Conservation (phyloP, 2,329 filamentous ascomycete species). For the Fusarium armeniacum region DNA sequence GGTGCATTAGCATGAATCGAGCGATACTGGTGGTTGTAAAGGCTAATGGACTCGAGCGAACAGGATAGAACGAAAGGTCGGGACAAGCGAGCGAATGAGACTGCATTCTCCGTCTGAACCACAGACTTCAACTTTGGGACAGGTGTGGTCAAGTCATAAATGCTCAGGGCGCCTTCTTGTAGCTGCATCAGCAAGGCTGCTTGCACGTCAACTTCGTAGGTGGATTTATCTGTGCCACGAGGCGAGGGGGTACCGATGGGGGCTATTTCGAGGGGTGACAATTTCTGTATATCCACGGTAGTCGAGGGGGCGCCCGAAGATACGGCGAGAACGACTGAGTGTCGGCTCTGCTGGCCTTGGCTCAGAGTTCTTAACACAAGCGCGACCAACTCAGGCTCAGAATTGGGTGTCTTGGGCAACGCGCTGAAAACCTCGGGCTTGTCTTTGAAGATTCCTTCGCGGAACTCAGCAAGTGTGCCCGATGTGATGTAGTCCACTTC, state of each 20-base stretch:
- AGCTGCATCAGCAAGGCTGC: constrained; percentile 75
- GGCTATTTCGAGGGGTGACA: constrained; percentile 59
- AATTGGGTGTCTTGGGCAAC: constrained; percentile 63
- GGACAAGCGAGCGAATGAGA: constrained; percentile 76
- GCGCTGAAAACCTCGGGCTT: constrained; percentile 66
- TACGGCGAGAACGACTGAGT: constrained; percentile 54
- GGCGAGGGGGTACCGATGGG: constrained; percentile 52
- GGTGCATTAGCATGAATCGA: constrained; percentile 68
- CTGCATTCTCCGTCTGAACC: constrained; percentile 65
- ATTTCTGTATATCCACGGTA: constrained; percentile 52
- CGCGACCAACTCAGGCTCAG: constrained; percentile 67
- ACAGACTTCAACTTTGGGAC: constrained; percentile 72
- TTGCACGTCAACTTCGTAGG: constrained; percentile 72
- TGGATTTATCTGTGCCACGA: constrained; percentile 33
- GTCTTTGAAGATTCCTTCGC: constrained; percentile 69
- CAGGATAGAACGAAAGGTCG: constrained; percentile 74
- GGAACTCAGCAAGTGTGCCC: constrained; percentile 62
- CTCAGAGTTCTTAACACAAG: constrained; percentile 61
- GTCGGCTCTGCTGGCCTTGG: constrained; percentile 50
- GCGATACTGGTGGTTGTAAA: constrained; percentile 79
- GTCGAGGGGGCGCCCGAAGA: constrained; percentile 46
- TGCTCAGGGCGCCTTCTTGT: constrained; percentile 65
- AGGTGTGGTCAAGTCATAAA: constrained; percentile 74
- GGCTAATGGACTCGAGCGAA: constrained; percentile 67
- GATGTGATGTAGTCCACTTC: constrained; percentile 66